Base-by-base conservation (phyloP, 352 stramenopile species). In the Globisporangium camurandrum region DNA sequence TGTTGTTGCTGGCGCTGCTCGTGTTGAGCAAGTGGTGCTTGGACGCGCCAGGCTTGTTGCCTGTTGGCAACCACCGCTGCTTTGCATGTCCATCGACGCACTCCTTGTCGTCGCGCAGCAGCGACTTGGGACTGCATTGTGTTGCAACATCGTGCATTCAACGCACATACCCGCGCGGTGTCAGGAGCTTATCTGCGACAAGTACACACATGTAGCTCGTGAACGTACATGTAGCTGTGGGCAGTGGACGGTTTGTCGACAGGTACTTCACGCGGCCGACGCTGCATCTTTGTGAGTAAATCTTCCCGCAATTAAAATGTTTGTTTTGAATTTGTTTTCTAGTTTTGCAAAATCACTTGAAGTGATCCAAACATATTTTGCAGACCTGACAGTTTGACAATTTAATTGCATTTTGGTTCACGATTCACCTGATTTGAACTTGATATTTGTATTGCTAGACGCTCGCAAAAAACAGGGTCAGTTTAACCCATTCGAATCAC, bases 221-320 rank as follows among this genome's bases (percentile, higher is more conserved):
- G 23, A 34, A 12, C 45, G 23, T 51, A 88, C 76, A 84, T 64
- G 56, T 80, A 86, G 47, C 34, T 61, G 46, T 83, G 67, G 36
- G 62, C 67, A 14, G 75, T 54, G 3, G 75, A 89, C 16, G 77
- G 77, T 39, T 72, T 84, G 34, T 57, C 47, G 36, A 82, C 54
- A 0, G 77, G 77, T 45, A 89, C 57, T 48, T 89, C 75, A 2
- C 75, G 70, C 4, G 75, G 77, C 10, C 55, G 46, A 17, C 22
- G 44, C 44, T 42, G 33, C 44, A 58, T 58, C 24, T 23, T 34
- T 34, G 9, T 34, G 30, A 8, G 30, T 34, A n/a, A n/a, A n/a
- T n/a, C n/a, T n/a, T n/a, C n/a, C n/a, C n/a, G n/a, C n/a, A n/a
- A n/a, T n/a, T n/a, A n/a, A n/a, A n/a, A n/a, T n/a, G n/a, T n/a